Conservation (phyloP, 2,329 filamentous ascomycete genomes). For the Penicillium rolfsii region DNA sequence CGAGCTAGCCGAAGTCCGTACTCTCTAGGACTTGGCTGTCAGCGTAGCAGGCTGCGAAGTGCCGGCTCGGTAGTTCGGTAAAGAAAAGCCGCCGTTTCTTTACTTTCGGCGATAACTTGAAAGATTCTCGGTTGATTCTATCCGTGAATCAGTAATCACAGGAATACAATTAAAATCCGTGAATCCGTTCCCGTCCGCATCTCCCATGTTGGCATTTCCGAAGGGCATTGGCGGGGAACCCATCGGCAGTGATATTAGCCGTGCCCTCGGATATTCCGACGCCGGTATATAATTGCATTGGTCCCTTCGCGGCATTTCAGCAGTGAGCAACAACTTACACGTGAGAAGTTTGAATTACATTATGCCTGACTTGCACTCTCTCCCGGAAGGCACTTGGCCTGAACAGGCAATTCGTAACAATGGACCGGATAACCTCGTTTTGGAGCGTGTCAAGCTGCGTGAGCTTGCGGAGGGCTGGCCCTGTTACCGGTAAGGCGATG, state of each 20-base stretch:
- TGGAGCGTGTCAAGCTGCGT: slow-evolving; percentile 53
- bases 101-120: too few species aligned
- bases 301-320: neutral
- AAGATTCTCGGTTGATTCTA: too few species aligned
- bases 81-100: too few species aligned
- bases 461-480: slow-evolving; percentile 57
- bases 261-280: neutral
- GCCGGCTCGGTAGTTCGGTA: too few species aligned
- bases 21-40: too few species aligned
- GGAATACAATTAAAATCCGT: neutral
- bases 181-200: neutral
- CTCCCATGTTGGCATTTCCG: neutral
- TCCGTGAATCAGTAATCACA: neutral
- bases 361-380: slow-evolving; percentile 43
- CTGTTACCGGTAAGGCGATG: slow-evolving; percentile 44
- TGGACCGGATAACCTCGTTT: slow-evolving; percentile 48
- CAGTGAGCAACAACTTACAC: neutral
- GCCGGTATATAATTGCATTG: neutral
- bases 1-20: too few species aligned
- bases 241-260: slow-evolving; percentile 11
- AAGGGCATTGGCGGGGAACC: neutral
- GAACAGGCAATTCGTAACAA: slow-evolving; percentile 52
- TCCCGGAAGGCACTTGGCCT: slow-evolving; percentile 44
- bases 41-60: too few species aligned
- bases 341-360: neutral